Evolutionary conservation across 164 flowering plant genomes (phyloP), one percentile per base, ranked within the genome.

Genomic region (Vitis amurensis): DNA sequence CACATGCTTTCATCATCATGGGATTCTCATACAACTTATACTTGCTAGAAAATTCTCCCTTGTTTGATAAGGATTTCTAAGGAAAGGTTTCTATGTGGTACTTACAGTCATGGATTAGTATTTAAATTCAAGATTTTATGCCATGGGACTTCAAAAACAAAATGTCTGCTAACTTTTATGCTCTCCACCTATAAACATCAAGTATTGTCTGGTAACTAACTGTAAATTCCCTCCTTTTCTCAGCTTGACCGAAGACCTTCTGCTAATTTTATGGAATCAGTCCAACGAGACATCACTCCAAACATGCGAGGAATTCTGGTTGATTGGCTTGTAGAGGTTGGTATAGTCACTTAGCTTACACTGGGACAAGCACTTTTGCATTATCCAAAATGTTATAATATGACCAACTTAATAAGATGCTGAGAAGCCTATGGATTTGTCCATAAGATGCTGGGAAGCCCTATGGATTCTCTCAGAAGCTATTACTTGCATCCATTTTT

Each of bases 251-350:
- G 87, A 55, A 86, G 92, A 71, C 91, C 93, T 52, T 83, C 76
- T 51, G 73, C 77, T 59, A 71, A 76, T 78, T 96, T 87, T 71
- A 92, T 96, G 99, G 97, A 93, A 69, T 74, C 67, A 30, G 27
- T 96, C 73, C 98, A 93, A 78, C 71, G 68, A 44, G 98, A 96
- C 73, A 87, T 96, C 71, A 85, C 85, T 68, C 86, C 87, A 48
- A 81, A 79, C 79, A 96, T 96, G 99, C 86, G 99, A 12, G 93
- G 88, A 53, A 89, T 93, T 73, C 79, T 93, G 66, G 75, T 96
- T 77, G 99, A 93, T 82, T 96, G 99, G 99, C 97, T 96, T 69
- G 97, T 93, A 68, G 99, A 96, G 97, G 99, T 92, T 61, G 23
- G 90, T 72, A 48, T 44, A 53, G 11, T 59, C 23, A 23, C 15